Conservation (phyloP, 495 filamentous ascomycete species). For the Lindgomyces ingoldianus region DNA sequence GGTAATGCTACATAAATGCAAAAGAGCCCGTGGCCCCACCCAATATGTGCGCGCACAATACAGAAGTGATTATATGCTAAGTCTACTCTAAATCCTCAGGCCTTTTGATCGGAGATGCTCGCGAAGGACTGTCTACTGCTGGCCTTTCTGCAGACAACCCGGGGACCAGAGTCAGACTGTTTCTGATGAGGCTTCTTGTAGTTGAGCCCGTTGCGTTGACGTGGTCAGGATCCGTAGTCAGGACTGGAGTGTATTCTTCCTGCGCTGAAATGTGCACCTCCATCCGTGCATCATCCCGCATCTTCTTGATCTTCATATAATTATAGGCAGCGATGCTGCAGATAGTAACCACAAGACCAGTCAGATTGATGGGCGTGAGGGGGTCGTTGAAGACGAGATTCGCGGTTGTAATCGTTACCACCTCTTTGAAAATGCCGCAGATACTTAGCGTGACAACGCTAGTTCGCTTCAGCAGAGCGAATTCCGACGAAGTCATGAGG, state of each 20-base stretch:
- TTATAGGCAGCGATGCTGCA: slow-evolving; percentile 86
- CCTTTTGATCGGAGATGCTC: slow-evolving; percentile 37
- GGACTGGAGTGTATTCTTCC: slow-evolving; percentile 40
- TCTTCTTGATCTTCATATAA: slow-evolving; percentile 87
- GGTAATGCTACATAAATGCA: no score
- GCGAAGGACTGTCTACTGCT: slow-evolving; percentile 25
- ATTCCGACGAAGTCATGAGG: slow-evolving; percentile 94
- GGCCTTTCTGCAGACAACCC: slow-evolving; percentile 17
- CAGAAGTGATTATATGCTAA: no score
- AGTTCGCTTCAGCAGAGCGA: slow-evolving; percentile 90
- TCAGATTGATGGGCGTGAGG: slow-evolving; percentile 85
- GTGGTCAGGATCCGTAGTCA: slow-evolving; percentile 35
- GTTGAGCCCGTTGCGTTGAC: slow-evolving; percentile 7
- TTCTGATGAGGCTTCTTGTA: slow-evolving; percentile 34
- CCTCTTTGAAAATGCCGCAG: slow-evolving; percentile 98
- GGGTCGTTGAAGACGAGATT: slow-evolving; percentile 86
- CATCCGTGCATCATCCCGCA: slow-evolving; percentile 67
- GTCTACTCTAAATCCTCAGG: slow-evolving; percentile 41
- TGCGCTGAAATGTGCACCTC: slow-evolving; percentile 35
- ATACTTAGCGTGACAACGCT: slow-evolving; percentile 95
- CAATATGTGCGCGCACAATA: no score
- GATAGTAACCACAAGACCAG: slow-evolving; percentile 86
- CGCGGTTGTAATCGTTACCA: slow-evolving; percentile 90
- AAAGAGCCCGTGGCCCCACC: no score
- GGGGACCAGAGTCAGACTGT: slow-evolving; percentile 32